Percentiles rank a stretch among this genome's conserved stretches.
These are phyloP conservation scores for Bruguiera parviflora DNA, from an alignment of 345 rosid species.

Conservation along the genomic window DNA sequence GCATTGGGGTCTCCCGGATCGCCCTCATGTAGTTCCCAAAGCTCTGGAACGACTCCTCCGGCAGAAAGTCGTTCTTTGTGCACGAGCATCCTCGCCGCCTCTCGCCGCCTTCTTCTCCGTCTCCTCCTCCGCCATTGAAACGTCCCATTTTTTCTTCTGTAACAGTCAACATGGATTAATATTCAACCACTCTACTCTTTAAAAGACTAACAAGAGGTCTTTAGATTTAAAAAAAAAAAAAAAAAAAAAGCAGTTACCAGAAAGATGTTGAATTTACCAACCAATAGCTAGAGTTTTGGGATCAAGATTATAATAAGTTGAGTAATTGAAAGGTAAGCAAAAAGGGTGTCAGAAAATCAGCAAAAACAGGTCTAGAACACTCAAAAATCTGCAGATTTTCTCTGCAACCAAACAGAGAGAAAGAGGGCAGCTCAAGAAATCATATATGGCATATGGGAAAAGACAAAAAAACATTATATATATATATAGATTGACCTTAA, in stretches of 20 bases:
- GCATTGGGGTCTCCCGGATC: slow-evolving; percentile 49
- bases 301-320: no score
- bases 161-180: neutral
- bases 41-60: slow-evolving; percentile 78
- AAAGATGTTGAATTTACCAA: no score
- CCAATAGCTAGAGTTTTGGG: no score
- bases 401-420: neutral
- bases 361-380: neutral
- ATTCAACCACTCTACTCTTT: neutral
- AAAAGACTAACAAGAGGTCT: neutral
- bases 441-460: no score
- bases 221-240: no score
- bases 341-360: no score
- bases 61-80: slow-evolving; percentile 67
- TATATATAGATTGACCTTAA: no score
- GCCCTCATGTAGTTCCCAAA: slow-evolving; percentile 57
- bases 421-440: neutral
- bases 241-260: no score
- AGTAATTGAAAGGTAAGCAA: no score
- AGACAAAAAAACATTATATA: no score
- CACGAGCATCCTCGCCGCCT: slow-evolving; percentile 71
- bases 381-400: neutral
- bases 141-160: neutral
- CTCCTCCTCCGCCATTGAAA: neutral
- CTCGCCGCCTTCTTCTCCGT: slow-evolving; percentile 29